Conservation (phyloP, 192 early-diverging fungal genomes). For the Gorgonomyces haynaldii region DNA sequence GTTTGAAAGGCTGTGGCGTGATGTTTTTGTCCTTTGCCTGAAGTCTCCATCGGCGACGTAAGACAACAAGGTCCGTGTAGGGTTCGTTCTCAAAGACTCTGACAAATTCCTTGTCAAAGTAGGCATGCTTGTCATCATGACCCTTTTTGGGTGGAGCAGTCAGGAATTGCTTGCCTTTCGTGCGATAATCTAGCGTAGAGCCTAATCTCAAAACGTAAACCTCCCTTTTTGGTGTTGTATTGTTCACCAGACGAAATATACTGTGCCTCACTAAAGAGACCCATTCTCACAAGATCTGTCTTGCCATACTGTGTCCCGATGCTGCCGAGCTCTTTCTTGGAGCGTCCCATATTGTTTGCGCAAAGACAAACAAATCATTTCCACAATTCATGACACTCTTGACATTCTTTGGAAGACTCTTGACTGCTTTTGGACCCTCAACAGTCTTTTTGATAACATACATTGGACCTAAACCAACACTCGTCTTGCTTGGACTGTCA, state of each 20-base stretch:
- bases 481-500: constrained; percentile 2
- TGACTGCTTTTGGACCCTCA: constrained; percentile 4
- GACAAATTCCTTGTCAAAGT: constrained; percentile 40
- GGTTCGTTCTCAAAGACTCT: constrained; percentile 49
- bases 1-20: constrained; percentile 32
- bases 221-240: constrained; percentile 19
- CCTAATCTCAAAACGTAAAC: constrained; percentile 7
- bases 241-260: constrained; percentile 37
- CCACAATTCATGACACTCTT: neutral
- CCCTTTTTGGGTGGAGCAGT: constrained; percentile 34
- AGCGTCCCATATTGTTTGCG: neutral
- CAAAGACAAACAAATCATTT: neutral
- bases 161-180: constrained; percentile 44
- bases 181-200: constrained; percentile 20
- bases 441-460: neutral
- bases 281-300: constrained; percentile 39
- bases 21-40: constrained; percentile 42
- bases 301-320: constrained; percentile 17
- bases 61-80: constrained; percentile 36
- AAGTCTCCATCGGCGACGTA: constrained; percentile 33
- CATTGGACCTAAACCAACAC: neutral
- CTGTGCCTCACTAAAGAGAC: constrained; percentile 37
- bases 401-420: neutral
- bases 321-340: neutral
- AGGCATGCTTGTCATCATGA: constrained; percentile 38